Evolutionary conservation across 345 rosid species (phyloP), one percentile per base, ranked within the genome.

Genomic region (Eucalyptus leucophloia): DNA sequence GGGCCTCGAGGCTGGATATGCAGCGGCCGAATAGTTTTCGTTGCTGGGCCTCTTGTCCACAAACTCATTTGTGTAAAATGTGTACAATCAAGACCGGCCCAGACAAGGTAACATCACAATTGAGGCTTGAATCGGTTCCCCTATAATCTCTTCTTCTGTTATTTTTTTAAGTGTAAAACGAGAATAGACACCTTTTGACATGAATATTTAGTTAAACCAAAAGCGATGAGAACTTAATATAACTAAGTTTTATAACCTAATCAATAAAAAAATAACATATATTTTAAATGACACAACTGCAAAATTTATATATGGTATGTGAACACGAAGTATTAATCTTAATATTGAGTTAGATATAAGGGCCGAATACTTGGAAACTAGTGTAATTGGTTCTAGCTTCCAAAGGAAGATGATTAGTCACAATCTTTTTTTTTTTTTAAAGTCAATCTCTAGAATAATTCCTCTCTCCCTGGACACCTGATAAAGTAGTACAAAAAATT

Each of bases 331-430:
- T 14, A 16, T 7, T 3, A 0, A 1, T 62, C 19, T 16, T 62
- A 14, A 7, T 62, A 0, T 62, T 30, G 72, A 62, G 5, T 30
- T 30, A 62, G 19, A 62, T 14, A 30, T 62, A 7, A 60, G 72
- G 72, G 72, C 5, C 1, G 2, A 34, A 62, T 30, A 62, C 37
- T 65, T 65, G 3, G 19, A 65, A 65, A 14, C 1, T 0, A 65
- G 72, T 30, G 3, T 15, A 1, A 2, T 65, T 65, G 17, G 6
- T 65, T 0, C 18, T 65, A n/a, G 37, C 0, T 0, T 65, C 3
- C 37, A 7, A 30, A 30, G 34, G 72, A 30, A 60, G 16, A 65
- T 65, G 0, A 16, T 14, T 65, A 15, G 77, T 65, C 1, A 3
- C 8, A 8, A 65, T 65, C 8, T 14, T 1, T 14, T 14, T 30